Evolutionary conservation across 768 basidiomycete species (phyloP).

Genomic region (Heimioporus sp.): DNA sequence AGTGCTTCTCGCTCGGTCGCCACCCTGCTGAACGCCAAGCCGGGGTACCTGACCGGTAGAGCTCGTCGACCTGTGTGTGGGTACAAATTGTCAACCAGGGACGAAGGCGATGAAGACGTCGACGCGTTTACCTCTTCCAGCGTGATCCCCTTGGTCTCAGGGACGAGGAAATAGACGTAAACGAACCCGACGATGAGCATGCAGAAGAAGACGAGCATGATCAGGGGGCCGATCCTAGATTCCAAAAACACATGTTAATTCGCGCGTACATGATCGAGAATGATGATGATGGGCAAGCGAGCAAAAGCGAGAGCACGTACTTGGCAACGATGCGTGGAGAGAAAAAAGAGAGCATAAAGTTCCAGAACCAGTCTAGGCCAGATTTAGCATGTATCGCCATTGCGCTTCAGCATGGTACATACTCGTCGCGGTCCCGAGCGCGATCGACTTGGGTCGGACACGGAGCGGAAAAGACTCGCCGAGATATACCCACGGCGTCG

Average conservation of each 20-base stretch:
- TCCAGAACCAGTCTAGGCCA: conserved; percentile 62
- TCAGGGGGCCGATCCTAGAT: conserved; percentile 67
- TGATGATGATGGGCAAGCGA: no score
- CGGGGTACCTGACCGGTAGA: conserved; percentile 64
- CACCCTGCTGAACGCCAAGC: conserved; percentile 66
- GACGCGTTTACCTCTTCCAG: conserved; percentile 39
- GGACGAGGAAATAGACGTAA: conserved; percentile 75
- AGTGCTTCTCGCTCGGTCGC: conserved; percentile 48
- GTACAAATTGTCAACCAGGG: not conserved
- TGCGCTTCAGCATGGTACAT: not conserved
- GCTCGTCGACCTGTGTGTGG: conserved; percentile 59
- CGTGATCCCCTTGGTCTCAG: conserved; percentile 78
- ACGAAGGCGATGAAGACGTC: not conserved
- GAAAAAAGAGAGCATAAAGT: conserved; percentile 73
- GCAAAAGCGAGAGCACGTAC: conserved; percentile 28
- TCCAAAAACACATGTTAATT: not conserved
- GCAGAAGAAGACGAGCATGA: conserved; percentile 74
- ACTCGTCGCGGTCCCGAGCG: conserved; percentile 65
- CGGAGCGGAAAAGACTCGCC: conserved; percentile 82
- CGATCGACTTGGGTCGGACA: conserved; percentile 75
- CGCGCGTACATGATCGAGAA: not conserved
- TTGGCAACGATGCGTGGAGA: conserved; percentile 60
- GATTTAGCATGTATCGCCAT: not conserved
- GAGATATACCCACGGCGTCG: conserved; percentile 73
- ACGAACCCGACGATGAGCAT: conserved; percentile 66